phyloP scores from a whole-genome alignment of 352 stramenopile species.

The Pythium utonaiense region DNA sequence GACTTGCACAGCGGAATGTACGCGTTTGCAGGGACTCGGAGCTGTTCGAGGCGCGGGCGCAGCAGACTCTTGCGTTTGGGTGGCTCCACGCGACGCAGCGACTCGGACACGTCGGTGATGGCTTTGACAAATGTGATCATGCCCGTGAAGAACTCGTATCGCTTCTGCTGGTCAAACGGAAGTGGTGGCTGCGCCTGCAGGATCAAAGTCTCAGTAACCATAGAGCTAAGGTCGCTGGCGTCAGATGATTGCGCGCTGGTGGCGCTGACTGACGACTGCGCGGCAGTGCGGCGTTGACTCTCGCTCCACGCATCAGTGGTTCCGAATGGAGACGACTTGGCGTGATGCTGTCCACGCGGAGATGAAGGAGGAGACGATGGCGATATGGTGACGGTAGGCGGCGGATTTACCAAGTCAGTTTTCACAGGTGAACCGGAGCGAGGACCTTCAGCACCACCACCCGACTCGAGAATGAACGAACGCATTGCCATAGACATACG shows the following conservation, averaged over 20 bases:
- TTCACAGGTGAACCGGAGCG: slow-evolving; percentile 3
- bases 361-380: slow-evolving; percentile 3
- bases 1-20: slow-evolving; percentile 83
- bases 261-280: slow-evolving; percentile 21
- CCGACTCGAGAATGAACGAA: slow-evolving; percentile 64
- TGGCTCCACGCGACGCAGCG: slow-evolving; percentile 61
- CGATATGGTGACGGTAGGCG: neutral
- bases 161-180: slow-evolving; percentile 34
- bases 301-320: slow-evolving; percentile 22
- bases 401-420: neutral
- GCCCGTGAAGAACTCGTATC: slow-evolving; percentile 78
- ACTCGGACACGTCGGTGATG: slow-evolving; percentile 78
- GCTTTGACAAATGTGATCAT: slow-evolving; percentile 83
- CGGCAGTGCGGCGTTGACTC: slow-evolving; percentile 14
- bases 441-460: neutral
- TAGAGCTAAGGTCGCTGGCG: slow-evolving; percentile 12
- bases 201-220: slow-evolving; percentile 16
- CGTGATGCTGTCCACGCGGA: neutral
- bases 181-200: slow-evolving; percentile 27
- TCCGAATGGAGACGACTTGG: slow-evolving; percentile 11
- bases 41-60: slow-evolving; percentile 39
- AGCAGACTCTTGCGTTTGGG: slow-evolving; percentile 59
- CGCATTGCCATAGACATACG: slow-evolving; percentile 78
- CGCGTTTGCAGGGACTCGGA: slow-evolving; percentile 49
- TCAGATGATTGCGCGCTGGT: slow-evolving; percentile 23